Conservation (phyloP, 352 stramenopile species). For the Globisporangium solare region DNA sequence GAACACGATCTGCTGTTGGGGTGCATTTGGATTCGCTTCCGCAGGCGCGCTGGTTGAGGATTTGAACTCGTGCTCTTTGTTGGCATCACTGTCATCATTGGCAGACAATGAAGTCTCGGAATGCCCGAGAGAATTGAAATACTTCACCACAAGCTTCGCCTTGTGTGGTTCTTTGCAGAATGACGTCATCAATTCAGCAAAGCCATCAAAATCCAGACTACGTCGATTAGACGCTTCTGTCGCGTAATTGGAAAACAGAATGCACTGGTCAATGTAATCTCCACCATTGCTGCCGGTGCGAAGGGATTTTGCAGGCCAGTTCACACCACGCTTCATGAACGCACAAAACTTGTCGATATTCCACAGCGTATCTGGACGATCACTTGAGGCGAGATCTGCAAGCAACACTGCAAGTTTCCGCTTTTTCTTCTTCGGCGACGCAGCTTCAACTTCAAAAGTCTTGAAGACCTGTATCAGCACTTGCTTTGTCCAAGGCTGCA, state of each 20-base stretch:
- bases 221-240: slow-evolving; percentile 25
- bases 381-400: not conserved
- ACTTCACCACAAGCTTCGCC: slow-evolving; percentile 39
- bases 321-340: slow-evolving; percentile 27
- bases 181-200: slow-evolving; percentile 34
- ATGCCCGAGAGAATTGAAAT: slow-evolving; percentile 40
- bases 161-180: slow-evolving; percentile 43
- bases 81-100: slow-evolving; percentile 21
- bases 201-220: slow-evolving; percentile 32
- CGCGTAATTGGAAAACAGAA: slow-evolving; percentile 70
- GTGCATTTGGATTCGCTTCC: slow-evolving; percentile 6
- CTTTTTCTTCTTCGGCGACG: slow-evolving; percentile 52
- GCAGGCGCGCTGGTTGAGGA: slow-evolving; percentile 8
- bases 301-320: slow-evolving; percentile 3
- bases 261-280: slow-evolving; percentile 26
- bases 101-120: slow-evolving; percentile 20
- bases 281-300: not conserved
- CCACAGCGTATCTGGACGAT: slow-evolving; percentile 19
- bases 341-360: slow-evolving; percentile 65
- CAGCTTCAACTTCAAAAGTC: slow-evolving; percentile 24
- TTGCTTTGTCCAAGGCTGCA: slow-evolving; percentile 22
- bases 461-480: slow-evolving; percentile 36
- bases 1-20: slow-evolving; percentile 22
- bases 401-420: slow-evolving; percentile 21
- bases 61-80: not conserved